Evolutionary conservation across 164 flowering plant genomes (phyloP).

Genomic region (Saururus chinensis): DNA sequence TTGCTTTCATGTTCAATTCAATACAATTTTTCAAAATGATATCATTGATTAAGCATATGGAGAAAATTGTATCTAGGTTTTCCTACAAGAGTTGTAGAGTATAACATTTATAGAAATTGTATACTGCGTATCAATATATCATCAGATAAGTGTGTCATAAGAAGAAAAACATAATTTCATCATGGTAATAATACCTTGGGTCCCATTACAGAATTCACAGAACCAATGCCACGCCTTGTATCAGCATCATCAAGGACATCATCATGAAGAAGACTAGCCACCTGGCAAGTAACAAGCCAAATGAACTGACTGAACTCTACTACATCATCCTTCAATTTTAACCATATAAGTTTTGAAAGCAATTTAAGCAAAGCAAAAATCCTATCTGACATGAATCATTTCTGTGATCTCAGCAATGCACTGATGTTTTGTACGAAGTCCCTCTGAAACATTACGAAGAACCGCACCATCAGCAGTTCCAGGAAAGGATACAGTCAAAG

Average conservation of each 20-base stretch:
- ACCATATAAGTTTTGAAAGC: not conserved
- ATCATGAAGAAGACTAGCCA: slow-evolving; percentile 98
- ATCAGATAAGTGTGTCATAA: not conserved
- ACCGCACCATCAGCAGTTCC: slow-evolving; percentile 17
- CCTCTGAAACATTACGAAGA: slow-evolving; percentile 27
- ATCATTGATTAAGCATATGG: too few species aligned
- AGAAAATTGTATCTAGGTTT: not conserved
- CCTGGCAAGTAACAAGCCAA: slow-evolving; percentile 25
- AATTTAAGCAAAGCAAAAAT: not conserved
- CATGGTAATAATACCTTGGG: slow-evolving; percentile 56
- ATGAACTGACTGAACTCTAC: not conserved
- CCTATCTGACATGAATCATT: slow-evolving; percentile 65
- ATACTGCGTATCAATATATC: not conserved
- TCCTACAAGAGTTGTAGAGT: not conserved
- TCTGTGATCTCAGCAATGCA: slow-evolving; percentile 90
- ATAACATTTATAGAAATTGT: not conserved
- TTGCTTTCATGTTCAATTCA: too few species aligned
- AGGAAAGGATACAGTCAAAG: slow-evolving; percentile 45
- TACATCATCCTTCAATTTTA: not conserved
- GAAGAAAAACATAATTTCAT: not conserved
- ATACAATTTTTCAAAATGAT: too few species aligned
- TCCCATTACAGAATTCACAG: slow-evolving; percentile 86
- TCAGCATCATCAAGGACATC: slow-evolving; percentile 98
- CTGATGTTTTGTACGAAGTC: slow-evolving; percentile 64
- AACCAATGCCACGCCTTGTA: slow-evolving; percentile 88